Evolutionary conservation across 1,284 basidiomycete genomes (phyloP), one percentile per base, ranked within the genome.

Genomic region (Leccinum fuscescens): DNA sequence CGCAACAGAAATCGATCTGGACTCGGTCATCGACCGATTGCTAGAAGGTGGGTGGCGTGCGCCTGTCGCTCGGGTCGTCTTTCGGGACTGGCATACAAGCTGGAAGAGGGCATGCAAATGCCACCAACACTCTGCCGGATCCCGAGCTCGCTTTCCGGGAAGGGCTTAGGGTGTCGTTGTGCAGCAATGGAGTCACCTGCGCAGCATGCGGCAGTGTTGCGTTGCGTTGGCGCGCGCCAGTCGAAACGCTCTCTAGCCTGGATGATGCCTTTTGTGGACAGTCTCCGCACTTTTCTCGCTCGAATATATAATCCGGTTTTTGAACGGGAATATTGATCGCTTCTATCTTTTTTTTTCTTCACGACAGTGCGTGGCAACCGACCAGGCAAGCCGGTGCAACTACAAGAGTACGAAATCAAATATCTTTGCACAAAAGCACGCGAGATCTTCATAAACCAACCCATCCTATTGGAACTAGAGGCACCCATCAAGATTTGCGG

Each of bases 401-500:
- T 96, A 60, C 90, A 93, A 77, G 94, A 96, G 77, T 94, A 94
- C 79, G 94, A 96, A 81, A 96, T 96, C 84, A 95, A 94, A 78
- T 94, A 93, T 75, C 83, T 96, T 66, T 96, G 94, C 81, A 93
- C 93, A 74, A 94, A 92, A 80, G 94, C 94, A 63, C 84, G 94
- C 69, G 94, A 96, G 77, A 96, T 96, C 72, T 96, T 96, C 79
- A 96, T 96, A 79, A 93, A 92, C 78, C 94, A 96, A 74, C 94
- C 94, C 63, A 96, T 96, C 74, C 80, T 96, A 63, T 83, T 96
- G 73, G 94, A 96, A 80, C 82, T 96, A 69, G 94, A 96, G 76
- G 94, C 94, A 61, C 94, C 94, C 71, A 96, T 96, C 80, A 96
- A 96, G 87, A 96, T 96, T 76, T 96, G 94, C 74, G 94, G 94